Evolutionary conservation across 164 flowering plant genomes (phyloP), one percentile per base, ranked within the genome.

Genomic region (Macadamia integrifolia): DNA sequence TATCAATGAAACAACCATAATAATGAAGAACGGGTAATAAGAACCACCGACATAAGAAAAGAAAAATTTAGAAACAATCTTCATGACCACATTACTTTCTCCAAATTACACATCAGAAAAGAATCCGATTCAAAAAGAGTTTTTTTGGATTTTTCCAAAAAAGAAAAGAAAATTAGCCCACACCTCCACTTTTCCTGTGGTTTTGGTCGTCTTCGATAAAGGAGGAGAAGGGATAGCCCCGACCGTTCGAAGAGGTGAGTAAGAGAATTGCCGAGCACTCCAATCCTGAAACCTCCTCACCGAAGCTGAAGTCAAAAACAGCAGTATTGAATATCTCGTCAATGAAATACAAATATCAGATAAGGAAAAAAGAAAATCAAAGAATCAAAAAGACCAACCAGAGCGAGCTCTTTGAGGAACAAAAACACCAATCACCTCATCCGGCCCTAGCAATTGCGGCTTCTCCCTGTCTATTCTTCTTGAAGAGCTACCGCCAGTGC

Each of bases 351-450:
- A 35, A 7, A 40, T 4, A 30, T 28, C 17, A n/a, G 15, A 62
- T 14, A 14, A 35, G 15, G 17, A 32, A n/a, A 7, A 62, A 23
- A 40, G 65, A 17, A 62, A 62, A 23, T 52, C 15, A 40, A 62
- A 12, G 29, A 10, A 46, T 14, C 13, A 28, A 14, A 28, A 44
- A 43, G 10, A 11, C 64, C 17, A 17, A 69, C 72, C 72, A 42
- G 72, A 69, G 53, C 72, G 72, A 44, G 66, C 61, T 53, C 32
- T 69, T 31, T 66, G 66, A 40, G 72, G 72, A 62, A 69, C 72
- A 17, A 60, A 61, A n/a, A 69, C 72, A 6, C 72, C 72, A 35
- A 69, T 69, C 17, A 69, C 30, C 66, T 35, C 72, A 53, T 69
- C 66, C 17, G 65, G 31, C 35, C 66, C 72, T 66, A 62, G 72